Base-by-base conservation (phyloP, 1,284 basidiomycete genomes). In the Ceratobasidium sp. region DNA sequence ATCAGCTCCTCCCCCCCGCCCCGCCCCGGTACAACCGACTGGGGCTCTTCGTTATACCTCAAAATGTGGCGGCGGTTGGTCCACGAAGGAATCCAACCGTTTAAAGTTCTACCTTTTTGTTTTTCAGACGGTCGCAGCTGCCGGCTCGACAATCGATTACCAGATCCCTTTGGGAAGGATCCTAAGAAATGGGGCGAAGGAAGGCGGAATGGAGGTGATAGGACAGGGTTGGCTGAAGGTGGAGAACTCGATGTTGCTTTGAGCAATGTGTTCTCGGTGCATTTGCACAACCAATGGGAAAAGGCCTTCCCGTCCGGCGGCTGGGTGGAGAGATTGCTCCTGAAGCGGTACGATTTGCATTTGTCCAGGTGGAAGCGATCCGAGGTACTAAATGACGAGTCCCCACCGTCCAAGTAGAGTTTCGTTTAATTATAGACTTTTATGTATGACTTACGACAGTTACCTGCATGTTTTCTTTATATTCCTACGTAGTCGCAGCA, bases 201-300 rank as follows among this genome's bases (percentile, higher is more conserved):
- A 86, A 87, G 73, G 83, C 88, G 85, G 86, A 90, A 77, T 87
- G 19, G 64, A 5, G 74, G 74, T 11, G 74, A 76, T 59, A 76
- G 25, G 22, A 76, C 74, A 34, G 87, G 86, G 0, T 79, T 90
- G 69, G 89, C 90, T 78, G 89, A 89, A 75, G 89, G 88, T 0
- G 92, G 92, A 0, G 89, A 89, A 22, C 85, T 97, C 43, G 91
- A 95, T 81, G 81, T 83, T 44, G 89, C 87, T 77, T 84, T 96
- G n/a, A 83, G 86, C 8, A 88, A 91, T 77, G 88, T 97, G 8
- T 98, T 96, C 84, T 89, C 91, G 0, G 90, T 98, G 37, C 96
- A 97, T 85, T 82, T 98, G 80, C 96, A 98, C 83, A 97, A 97
- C 84, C 95, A 95, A 82, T 98, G 96, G 96, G 88, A 91, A 73